Conservation (phyloP, 1,284 basidiomycete species). For the Naganishia sp. region DNA sequence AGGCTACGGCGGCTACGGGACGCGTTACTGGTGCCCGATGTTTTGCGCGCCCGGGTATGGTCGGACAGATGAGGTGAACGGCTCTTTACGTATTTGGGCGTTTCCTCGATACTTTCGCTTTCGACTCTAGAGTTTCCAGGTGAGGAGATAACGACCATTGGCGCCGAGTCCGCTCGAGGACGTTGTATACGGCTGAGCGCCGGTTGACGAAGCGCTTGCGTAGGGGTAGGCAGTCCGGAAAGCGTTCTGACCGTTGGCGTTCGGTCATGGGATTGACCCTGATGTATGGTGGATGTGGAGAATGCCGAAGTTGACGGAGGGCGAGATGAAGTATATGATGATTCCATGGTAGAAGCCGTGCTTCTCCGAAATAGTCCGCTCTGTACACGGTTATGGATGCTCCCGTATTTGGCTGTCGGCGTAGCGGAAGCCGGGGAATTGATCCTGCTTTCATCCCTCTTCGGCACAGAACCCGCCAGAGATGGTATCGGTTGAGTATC, state of each 20-base stretch:
- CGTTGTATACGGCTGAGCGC: conserved; percentile 29
- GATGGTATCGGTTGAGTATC: conserved; percentile 16
- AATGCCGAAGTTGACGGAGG: not conserved
- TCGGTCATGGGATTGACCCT: conserved; percentile 11
- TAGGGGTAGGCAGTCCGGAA: conserved; percentile 39
- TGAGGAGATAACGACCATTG: conserved; percentile 37
- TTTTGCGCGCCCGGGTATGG: not conserved
- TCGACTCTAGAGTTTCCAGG: conserved; percentile 9
- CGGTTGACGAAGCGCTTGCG: conserved; percentile 7
- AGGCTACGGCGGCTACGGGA: conserved; percentile 1
- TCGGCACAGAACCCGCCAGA: not conserved
- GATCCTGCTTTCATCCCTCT: conserved; percentile 5
- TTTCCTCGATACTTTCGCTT: not conserved
- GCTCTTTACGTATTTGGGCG: conserved; percentile 2
- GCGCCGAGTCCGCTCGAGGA: conserved; percentile 48
- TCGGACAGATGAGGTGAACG: not conserved
- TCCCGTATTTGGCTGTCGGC: conserved; percentile 10
- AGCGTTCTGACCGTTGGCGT: conserved; percentile 31
- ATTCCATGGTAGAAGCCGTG: not conserved
- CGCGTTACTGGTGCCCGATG: not conserved
- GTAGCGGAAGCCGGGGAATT: conserved; percentile 21
- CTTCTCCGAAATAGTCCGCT: conserved; percentile 10
- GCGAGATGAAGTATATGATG: conserved; percentile 2
- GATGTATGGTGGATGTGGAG: not conserved
- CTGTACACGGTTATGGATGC: not conserved